Evolutionary conservation across 1,284 basidiomycete species (phyloP).

Genomic region (Inonotus hispidus): DNA sequence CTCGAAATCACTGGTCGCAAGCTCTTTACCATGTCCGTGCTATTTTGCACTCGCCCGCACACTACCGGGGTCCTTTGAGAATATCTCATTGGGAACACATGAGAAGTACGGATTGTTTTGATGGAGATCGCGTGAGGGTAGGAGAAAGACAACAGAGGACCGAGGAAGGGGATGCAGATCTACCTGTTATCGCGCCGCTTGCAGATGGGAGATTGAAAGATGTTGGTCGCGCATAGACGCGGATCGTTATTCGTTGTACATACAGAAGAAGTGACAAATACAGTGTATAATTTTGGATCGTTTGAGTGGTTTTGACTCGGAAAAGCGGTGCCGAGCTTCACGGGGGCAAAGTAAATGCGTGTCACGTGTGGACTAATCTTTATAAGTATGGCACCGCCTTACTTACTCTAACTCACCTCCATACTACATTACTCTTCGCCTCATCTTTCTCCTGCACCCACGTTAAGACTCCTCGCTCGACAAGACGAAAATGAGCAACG

Average conservation of each 20-base stretch:
- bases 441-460: not conserved
- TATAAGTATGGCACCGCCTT: no score
- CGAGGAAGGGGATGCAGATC: slow-evolving; percentile 9
- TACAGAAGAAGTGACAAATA: no score
- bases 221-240: not conserved
- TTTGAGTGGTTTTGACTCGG: not conserved
- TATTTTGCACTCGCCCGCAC: slow-evolving; percentile 43
- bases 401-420: no score
- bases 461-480: not conserved
- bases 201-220: slow-evolving; percentile 18
- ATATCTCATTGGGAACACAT: slow-evolving; percentile 70
- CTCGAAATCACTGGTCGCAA: slow-evolving; percentile 42
- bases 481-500: slow-evolving; percentile 41
- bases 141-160: slow-evolving; percentile 9
- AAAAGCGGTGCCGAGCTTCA: slow-evolving; percentile 9
- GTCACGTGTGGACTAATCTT: not conserved
- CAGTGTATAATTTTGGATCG: no score
- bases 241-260: not conserved
- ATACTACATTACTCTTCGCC: not conserved
- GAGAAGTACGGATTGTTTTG: slow-evolving; percentile 67
- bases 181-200: slow-evolving; percentile 12
- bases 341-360: slow-evolving; percentile 6
- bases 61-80: slow-evolving; percentile 57
- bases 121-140: slow-evolving; percentile 45
- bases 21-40: slow-evolving; percentile 41